Conservation (phyloP, 768 basidiomycete genomes). For the Pleurotus djamor region DNA sequence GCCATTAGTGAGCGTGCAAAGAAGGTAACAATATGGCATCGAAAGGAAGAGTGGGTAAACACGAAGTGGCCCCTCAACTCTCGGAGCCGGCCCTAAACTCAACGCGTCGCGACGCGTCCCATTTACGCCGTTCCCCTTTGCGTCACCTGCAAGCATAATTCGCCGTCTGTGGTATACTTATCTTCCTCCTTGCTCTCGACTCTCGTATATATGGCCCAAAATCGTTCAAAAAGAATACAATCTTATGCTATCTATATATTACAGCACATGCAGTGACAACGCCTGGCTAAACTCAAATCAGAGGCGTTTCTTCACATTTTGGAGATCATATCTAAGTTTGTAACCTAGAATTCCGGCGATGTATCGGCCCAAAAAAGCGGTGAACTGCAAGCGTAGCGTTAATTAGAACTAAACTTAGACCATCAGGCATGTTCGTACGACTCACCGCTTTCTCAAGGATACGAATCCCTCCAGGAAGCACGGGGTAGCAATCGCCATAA, state of each 20-base stretch:
- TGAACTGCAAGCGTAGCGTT: background rate
- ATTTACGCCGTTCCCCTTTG: slow-evolving; percentile 2
- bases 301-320: background rate
- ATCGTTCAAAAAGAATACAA: too few relatives aligned
- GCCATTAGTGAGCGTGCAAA: background rate
- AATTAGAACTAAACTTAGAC: background rate
- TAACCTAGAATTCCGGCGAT: background rate
- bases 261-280: too few relatives aligned
- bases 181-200: too few relatives aligned
- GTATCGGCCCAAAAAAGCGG: background rate
- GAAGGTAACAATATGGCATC: slow-evolving; percentile 1
- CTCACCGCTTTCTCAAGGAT: background rate
- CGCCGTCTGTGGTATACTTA: too few relatives aligned
- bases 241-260: too few relatives aligned
- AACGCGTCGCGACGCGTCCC: slow-evolving; percentile 56
- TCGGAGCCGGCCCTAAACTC: slow-evolving; percentile 44
- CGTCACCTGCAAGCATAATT: too few relatives aligned
- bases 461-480: background rate
- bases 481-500: background rate
- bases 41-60: background rate
- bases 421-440: background rate
- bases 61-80: background rate
- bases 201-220: too few relatives aligned
- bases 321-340: background rate
- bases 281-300: too few relatives aligned